Base-by-base conservation (phyloP, 495 filamentous ascomycete genomes). In the Penicillium silybi region DNA sequence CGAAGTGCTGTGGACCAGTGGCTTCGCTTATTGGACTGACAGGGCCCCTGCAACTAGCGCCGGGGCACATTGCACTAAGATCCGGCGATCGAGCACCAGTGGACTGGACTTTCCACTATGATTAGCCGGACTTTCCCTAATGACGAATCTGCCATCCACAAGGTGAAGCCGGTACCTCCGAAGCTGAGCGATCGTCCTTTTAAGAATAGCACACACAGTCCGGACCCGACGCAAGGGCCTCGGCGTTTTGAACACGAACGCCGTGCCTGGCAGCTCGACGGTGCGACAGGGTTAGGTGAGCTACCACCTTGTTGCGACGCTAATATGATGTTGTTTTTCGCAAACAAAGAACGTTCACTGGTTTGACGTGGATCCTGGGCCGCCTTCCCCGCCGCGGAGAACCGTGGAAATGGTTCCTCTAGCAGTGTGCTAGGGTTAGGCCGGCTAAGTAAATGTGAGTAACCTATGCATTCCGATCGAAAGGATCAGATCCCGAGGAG, bases 201-300 rank as follows among this genome's bases (percentile, higher is more conserved):
- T 57, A 53, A 53, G 57, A 61, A 58, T 61, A 61, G 54, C 58
- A 56, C 56, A 52, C 56, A 59, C 57, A 29, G 40, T 16, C 22
- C 46, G 46, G 35, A 34, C 50, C 48, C 41, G 53, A 60, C 49
- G 56, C 54, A 61, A 54, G 50, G 50, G 29, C 29, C 29, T 10
- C 29, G 29, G 29, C 29, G 29, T 32, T 52, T 23, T 34, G 50
- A 53, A 44, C 52, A 48, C 40, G 52, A 46, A 48, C 46, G 16
- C 17, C 20, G 48, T 51, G n/a, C 32, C 48, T 44, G 48, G 25
- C 37, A 34, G 23, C 10, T 9, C 20, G 46, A 49, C 47, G 42
- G 35, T 48, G 44, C 39, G 48, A 57, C 54, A 40, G 44, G 32
- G 44, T 57, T 23, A 43, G 43, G 48, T 47, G 38, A 52, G 22